Base-by-base conservation (phyloP, 148 eudicot genomes). In the Cornus florida region DNA sequence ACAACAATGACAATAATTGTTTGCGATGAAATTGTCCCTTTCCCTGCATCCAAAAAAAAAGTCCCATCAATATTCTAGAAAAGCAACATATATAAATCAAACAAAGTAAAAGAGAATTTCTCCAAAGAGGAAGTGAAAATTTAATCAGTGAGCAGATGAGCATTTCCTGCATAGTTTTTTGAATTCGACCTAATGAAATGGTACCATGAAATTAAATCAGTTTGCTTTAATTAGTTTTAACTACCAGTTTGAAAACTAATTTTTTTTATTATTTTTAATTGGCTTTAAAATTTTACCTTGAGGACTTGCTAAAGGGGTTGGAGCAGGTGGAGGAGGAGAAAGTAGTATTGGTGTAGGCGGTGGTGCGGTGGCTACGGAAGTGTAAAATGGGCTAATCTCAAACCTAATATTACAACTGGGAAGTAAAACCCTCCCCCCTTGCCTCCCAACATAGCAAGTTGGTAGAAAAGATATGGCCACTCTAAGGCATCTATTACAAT, bases 401-500 rank as follows among this genome's bases (percentile, higher is more conserved):
- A 17, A 74, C 50, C 69, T 20, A 67, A 74, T 35, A n/a, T 38
- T 39, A 64, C 78, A 75, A 23, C 48, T 43, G 48, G 48, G 48
- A 43, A 43, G 8, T 43, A 43, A 43, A 43, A 43, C 8, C 7
- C 57, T 75, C 11, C 75, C 65, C 3, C 68, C 83, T 67, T 13
- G 22, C 43, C 14, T 38, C 4, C 53, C 70, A 28, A 11, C 14
- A 20, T 82, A 84, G 32, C 82, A 84, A 17, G 7, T 28, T 0
- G 79, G 76, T 3, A 82, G 0, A 9, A 0, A 4, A 0, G 35
- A 20, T 9, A 59, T 60, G 32, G 75, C 68, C 14, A 1, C 1
- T 7, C 10, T 31, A 23, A 86, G 66, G 74, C 91, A 88, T 5
- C 13, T 0, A 20, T 19, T 20, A 59, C 91, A 88, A 3, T 70